Base-by-base conservation (phyloP, 805 yeast genomes). In the Yarrowia keelungensis region DNA sequence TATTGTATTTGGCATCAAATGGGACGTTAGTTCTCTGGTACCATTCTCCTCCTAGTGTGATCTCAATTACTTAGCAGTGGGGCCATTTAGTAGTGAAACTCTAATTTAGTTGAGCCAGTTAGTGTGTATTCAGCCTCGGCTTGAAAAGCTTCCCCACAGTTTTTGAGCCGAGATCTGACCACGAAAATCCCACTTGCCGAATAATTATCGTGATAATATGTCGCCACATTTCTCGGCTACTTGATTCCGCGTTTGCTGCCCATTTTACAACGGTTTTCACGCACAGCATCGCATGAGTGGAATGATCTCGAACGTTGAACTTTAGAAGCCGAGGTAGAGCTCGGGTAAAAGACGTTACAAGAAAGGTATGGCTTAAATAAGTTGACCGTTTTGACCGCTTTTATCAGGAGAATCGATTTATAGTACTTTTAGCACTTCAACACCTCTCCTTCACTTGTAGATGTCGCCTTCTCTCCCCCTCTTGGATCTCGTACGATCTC, bases 261-360 rank as follows among this genome's bases (percentile, higher is more conserved):
- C 9, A 16, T 22, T 46, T 32, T 11, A 11, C n/a, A 46, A 35
- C n/a, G 4, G 35, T 22, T 11, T 46, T 32, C 11, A 46, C 22
- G 35, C 50, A 46, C 32, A 19, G 32, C 50, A 12, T 15, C 22
- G 50, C 50, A 46, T 19, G 50, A 22, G 50, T 46, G 50, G 50
- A 46, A 46, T 22, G n/a, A 22, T 46, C 50, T 46, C 32, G 32
- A 46, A 22, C 50, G n/a, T 1, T 19, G 32, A 46, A 46, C 50
- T 46, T 46, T 46, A 12, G 8, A 12, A 8, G 14, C 32, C 32
- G 32, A 26, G 32, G 32, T 26, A 26, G 32, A 26, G 19, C 19
- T 19, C 19, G 19, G 19, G 19, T 19, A 19, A 19, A 19, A 19
- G 19, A 19, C 19, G 19, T 19, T 19, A 19, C 19, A 19, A 19